A percentile compares a stretch with the other conserved stretches of the same genome.
Conservation (phyloP, 805 yeast species). For the Ogataea philodendri region DNA sequence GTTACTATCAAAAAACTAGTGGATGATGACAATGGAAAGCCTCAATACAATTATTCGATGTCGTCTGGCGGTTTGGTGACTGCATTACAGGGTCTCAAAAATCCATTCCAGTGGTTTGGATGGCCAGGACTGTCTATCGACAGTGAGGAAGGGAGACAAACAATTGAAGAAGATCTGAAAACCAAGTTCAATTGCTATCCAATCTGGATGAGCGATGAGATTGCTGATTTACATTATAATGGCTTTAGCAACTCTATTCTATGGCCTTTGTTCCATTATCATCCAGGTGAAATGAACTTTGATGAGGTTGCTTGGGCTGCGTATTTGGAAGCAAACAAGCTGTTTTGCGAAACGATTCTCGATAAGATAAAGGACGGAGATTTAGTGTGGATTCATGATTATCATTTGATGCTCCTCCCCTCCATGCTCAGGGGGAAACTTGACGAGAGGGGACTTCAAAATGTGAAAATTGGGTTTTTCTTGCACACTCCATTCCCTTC, state of each 20-base stretch:
- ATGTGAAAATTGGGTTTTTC: slow-evolving; percentile 86
- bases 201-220: slow-evolving; percentile 77
- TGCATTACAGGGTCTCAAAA: slow-evolving; percentile 88
- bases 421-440: slow-evolving; percentile 73
- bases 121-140: slow-evolving; percentile 96
- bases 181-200: slow-evolving; percentile 88
- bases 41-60: slow-evolving; percentile 80
- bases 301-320: slow-evolving; percentile 99
- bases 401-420: slow-evolving; percentile 93
- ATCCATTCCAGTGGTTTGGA: slow-evolving; percentile 94
- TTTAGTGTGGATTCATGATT: slow-evolving; percentile 96
- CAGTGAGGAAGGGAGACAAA: slow-evolving; percentile 57
- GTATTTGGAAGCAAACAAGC: slow-evolving; percentile 84
- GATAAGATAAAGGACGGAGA: slow-evolving; percentile 75
- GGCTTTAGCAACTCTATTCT: slow-evolving; percentile 92
- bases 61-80: slow-evolving; percentile 97
- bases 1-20: slow-evolving; percentile 70
- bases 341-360: slow-evolving; percentile 75
- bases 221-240: slow-evolving; percentile 94
- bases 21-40: slow-evolving; percentile 33
- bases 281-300: slow-evolving; percentile 98
- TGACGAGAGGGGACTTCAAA: slow-evolving; percentile 40
- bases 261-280: slow-evolving; percentile 98
- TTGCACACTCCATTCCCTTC: slow-evolving; percentile 98
- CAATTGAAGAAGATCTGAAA: slow-evolving; percentile 67